phyloP scores from a whole-genome alignment of 2,329 filamentous ascomycete species.

The Calonectria ilicicola region DNA sequence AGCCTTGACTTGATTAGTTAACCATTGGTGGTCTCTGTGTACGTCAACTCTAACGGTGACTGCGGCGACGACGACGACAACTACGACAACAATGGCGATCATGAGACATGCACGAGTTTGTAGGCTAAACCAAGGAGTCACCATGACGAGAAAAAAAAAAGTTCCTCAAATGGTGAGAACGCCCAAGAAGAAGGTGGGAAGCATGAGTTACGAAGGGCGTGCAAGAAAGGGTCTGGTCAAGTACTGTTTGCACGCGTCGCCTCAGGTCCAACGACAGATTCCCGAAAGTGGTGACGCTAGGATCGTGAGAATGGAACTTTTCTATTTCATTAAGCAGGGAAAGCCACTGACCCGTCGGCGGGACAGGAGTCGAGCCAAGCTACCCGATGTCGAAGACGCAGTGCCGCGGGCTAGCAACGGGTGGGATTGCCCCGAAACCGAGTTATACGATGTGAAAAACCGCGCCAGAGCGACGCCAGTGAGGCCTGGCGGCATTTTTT shows the following conservation, averaged over 20 bases:
- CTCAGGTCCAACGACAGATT: constrained; percentile 10
- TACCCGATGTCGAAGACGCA: constrained; percentile 27
- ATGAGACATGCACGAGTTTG: not conserved
- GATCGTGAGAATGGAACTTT: constrained; percentile 13
- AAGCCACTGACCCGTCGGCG: constrained; percentile 3
- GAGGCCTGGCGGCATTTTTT: constrained; percentile 12
- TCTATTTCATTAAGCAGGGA: not conserved
- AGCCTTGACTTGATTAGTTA: constrained; percentile 12
- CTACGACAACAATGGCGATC: not conserved
- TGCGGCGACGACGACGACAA: not conserved
- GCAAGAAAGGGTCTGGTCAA: not conserved
- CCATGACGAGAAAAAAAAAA: not conserved
- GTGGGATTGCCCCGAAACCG: constrained; percentile 33
- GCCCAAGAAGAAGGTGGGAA: not conserved
- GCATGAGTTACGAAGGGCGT: not conserved
- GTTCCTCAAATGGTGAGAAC: not conserved
- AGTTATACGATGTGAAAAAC: constrained; percentile 40
- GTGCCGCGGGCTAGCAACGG: constrained; percentile 11
- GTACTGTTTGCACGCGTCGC: constrained; percentile 14
- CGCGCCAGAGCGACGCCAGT: constrained; percentile 11
- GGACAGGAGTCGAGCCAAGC: constrained; percentile 24
- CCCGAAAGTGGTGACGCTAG: not conserved
- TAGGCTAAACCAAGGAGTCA: not conserved
- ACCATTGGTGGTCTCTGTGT: not conserved
- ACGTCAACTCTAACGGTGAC: constrained; percentile 4